Percentiles rank a stretch among this genome's conserved stretches.
Evolutionary conservation across 768 basidiomycete species (phyloP).

Genomic region (Sporobolomyces pararoseus): DNA sequence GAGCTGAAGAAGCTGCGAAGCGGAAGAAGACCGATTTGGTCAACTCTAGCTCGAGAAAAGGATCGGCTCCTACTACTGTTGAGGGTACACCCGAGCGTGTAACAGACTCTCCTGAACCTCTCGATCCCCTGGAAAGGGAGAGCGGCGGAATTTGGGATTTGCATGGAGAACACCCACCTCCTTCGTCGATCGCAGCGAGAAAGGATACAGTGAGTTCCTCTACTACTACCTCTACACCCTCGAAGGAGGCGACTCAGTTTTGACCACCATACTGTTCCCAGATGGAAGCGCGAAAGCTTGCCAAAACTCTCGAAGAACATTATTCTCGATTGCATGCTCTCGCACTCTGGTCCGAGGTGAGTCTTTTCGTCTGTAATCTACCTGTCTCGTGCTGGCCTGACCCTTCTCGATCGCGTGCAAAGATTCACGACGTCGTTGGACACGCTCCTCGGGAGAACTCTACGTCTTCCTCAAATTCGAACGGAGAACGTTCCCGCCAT

Average conservation of each 20-base stretch:
- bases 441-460: slow-evolving; percentile 9
- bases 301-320: slow-evolving; percentile 38
- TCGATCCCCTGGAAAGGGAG: slow-evolving; percentile 45
- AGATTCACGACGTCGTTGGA: slow-evolving; percentile 29
- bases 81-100: slow-evolving; percentile 9
- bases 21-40: slow-evolving; percentile 40
- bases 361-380: background rate
- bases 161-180: slow-evolving; percentile 78
- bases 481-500: background rate
- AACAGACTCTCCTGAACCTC: slow-evolving; percentile 39
- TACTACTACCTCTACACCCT: background rate
- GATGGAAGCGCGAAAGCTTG: slow-evolving; percentile 32
- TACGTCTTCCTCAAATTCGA: background rate
- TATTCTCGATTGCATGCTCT: slow-evolving; percentile 31
- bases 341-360: slow-evolving; percentile 33
- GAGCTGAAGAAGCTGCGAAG: slow-evolving; percentile 53
- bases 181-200: slow-evolving; percentile 84
- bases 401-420: background rate
- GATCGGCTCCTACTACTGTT: slow-evolving; percentile 31
- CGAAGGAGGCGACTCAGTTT: background rate
- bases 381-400: too few relatives aligned
- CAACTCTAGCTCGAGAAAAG: background rate
- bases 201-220: slow-evolving; percentile 62
- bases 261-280: background rate
- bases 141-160: slow-evolving; percentile 72